Conservation (phyloP, 2,329 filamentous ascomycete species). For the Aspergillus sp. region DNA sequence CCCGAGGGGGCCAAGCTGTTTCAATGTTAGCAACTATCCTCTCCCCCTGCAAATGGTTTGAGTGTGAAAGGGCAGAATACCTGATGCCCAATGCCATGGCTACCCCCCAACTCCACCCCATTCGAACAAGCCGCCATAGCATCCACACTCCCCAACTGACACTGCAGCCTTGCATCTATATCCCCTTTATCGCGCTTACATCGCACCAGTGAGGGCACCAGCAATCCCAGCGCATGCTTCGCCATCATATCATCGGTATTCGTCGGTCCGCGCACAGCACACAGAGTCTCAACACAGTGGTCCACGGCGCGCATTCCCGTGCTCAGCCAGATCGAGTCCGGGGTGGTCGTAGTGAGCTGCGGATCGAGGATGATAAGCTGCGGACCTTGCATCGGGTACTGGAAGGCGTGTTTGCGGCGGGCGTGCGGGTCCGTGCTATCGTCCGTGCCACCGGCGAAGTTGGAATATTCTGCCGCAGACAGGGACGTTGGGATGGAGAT, state of each 20-base stretch:
- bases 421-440: constrained; percentile 10
- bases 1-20: constrained; percentile 44
- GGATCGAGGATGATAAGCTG: constrained; percentile 52
- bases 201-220: constrained; percentile 39
- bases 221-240: constrained; percentile 30
- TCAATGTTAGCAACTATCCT: constrained; percentile 1
- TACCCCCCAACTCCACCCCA: constrained; percentile 39
- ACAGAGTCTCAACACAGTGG: constrained; percentile 51
- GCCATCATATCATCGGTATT: constrained; percentile 30
- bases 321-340: constrained; percentile 48
- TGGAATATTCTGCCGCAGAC: constrained; percentile 36
- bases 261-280: constrained; percentile 31
- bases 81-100: constrained; percentile 48
- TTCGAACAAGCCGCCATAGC: constrained; percentile 43
- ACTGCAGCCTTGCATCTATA: constrained; percentile 38
- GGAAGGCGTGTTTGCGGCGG: constrained; percentile 32
- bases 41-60: not conserved
- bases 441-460: constrained; percentile 33
- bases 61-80: constrained; percentile 17
- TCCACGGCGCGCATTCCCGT: constrained; percentile 51
- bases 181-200: constrained; percentile 32
- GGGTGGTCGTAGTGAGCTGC: constrained; percentile 44
- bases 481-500: constrained; percentile 37
- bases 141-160: constrained; percentile 45
- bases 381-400: constrained; percentile 34